Base-by-base conservation (phyloP, 345 rosid genomes). In the Clarkia xantiana region DNA sequence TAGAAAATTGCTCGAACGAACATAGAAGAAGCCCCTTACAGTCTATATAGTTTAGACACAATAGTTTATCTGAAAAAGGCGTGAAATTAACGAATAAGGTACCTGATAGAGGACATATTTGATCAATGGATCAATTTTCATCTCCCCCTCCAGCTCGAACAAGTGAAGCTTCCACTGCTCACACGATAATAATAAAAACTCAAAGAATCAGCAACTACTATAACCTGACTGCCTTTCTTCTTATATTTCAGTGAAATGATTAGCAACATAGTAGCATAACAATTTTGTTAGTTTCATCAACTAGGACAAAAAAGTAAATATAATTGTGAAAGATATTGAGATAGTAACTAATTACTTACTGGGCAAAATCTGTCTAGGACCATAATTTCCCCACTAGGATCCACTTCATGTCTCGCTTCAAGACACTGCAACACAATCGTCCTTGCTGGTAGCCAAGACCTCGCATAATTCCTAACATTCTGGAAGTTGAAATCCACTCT, bases 161-260 rank as follows among this genome's bases (percentile, higher is more conserved):
- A 84, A 54, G 67, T 87, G 96, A 69, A 87, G 95, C 55, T 93
- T 93, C 99, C 96, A 87, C 96, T 91, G 81, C 46, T 0, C 40
- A 34, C 29, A n/a, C 2, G 20, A 54, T 9, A 23, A 55, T 29
- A 52, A n/a, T 11, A 14, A 42, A 10, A 41, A 43, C 39, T 6
- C 6, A 23, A 52, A 51, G 2, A 29, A 5, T 9, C 22, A 20
- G 22, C 11, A 16, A 40, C 36, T 10, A 29, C 6, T 29, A 29
- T 29, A 10, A 7, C 6, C 36, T 10, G 9, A 29, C 9, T 29
- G 36, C 2, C 2, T 22, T 2, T 10, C 36, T 1, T 29, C 5
- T 29, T 29, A 29, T 29, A 29, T 29, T 29, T 29, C 36, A 29
- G 1, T 29, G 36, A 29, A 29, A 29, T 29, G 36, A 29, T 29